phyloP scores from a whole-genome alignment of 352 stramenopile species.

The Pythium utonaiense region DNA sequence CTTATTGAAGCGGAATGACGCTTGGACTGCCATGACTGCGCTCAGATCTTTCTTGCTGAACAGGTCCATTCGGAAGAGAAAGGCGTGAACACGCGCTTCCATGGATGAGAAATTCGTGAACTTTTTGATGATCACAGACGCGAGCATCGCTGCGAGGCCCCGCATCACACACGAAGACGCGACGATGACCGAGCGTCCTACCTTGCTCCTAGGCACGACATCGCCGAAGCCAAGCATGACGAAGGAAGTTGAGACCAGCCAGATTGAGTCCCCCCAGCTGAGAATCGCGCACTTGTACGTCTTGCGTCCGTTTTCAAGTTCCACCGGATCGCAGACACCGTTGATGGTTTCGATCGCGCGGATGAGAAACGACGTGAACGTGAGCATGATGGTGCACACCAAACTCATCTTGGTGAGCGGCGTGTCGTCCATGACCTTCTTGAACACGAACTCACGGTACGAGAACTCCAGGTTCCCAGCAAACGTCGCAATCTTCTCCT shows the following conservation, averaged over 20 bases:
- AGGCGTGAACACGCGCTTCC: slow-evolving; percentile 59
- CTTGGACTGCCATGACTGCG: slow-evolving; percentile 62
- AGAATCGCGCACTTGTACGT: slow-evolving; percentile 29
- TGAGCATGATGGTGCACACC: slow-evolving; percentile 25
- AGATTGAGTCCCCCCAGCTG: slow-evolving; percentile 32
- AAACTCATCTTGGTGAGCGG: slow-evolving; percentile 41
- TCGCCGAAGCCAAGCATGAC: slow-evolving; percentile 50
- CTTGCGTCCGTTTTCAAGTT: neutral
- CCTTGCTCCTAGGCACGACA: slow-evolving; percentile 26
- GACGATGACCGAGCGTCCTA: slow-evolving; percentile 29
- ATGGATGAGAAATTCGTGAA: slow-evolving; percentile 49
- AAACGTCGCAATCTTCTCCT: slow-evolving; percentile 60
- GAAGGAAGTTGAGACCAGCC: slow-evolving; percentile 47
- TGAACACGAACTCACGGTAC: slow-evolving; percentile 67
- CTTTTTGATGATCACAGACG: slow-evolving; percentile 61
- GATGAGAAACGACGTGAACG: slow-evolving; percentile 38
- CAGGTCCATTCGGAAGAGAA: slow-evolving; percentile 61
- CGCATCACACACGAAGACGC: slow-evolving; percentile 31
- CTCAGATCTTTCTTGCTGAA: slow-evolving; percentile 59
- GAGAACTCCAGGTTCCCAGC: slow-evolving; percentile 63
- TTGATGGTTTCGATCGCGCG: slow-evolving; percentile 49
- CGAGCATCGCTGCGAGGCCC: slow-evolving; percentile 42
- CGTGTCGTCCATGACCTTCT: slow-evolving; percentile 63
- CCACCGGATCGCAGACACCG: slow-evolving; percentile 25
- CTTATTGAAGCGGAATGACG: slow-evolving; percentile 63